phyloP scores from a whole-genome alignment of 2,329 filamentous ascomycete species.

The Ophiosphaerella narmari region DNA sequence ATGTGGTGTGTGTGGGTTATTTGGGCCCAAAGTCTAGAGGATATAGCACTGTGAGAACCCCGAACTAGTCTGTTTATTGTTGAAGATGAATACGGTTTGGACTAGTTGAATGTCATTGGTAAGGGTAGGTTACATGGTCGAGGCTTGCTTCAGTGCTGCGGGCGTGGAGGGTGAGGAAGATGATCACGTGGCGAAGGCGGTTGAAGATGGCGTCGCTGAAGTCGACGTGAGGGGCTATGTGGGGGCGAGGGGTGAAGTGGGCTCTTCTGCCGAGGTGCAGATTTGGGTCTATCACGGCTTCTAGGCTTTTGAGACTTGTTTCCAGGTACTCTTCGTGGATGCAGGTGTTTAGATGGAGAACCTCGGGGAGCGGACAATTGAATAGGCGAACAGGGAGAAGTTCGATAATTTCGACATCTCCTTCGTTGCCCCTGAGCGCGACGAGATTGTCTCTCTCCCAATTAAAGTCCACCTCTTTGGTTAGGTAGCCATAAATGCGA shows the following conservation, averaged over 20 bases:
- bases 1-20: too few species aligned
- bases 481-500: neutral
- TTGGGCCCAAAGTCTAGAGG: too few species aligned
- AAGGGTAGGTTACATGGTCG: neutral
- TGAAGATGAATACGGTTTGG: too few species aligned
- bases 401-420: neutral
- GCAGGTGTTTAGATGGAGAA: neutral
- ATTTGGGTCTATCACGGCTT: neutral
- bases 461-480: neutral
- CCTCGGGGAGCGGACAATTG: neutral
- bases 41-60: too few species aligned
- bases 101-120: too few species aligned
- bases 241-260: neutral
- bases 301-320: neutral
- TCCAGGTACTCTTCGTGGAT: neutral
- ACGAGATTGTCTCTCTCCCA: neutral
- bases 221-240: neutral
- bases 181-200: neutral
- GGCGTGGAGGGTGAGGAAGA: constrained; percentile 1
- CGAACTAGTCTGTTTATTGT: too few species aligned
- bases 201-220: neutral
- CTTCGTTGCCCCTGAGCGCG: neutral
- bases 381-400: neutral
- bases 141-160: neutral
- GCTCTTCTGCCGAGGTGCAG: neutral